Evolutionary conservation across 441 rosid species (phyloP).

Genomic region (Eruca vesicaria): DNA sequence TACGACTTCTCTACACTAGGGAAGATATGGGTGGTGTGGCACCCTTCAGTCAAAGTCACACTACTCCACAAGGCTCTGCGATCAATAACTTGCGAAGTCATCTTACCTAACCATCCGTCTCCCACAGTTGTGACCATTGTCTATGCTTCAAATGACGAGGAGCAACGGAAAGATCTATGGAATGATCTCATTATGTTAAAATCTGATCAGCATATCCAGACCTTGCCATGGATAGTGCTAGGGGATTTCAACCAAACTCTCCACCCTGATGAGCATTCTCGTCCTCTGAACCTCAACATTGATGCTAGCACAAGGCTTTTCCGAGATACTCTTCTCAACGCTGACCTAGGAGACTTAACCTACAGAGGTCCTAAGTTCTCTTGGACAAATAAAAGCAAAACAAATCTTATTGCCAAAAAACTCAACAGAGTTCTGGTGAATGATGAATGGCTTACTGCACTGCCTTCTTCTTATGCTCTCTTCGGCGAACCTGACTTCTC

Average conservation of each 20-base stretch:
- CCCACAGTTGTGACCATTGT: background rate
- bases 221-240: background rate
- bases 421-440: background rate
- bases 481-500: background rate
- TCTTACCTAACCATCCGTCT: background rate
- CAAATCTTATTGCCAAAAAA: background rate
- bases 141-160: background rate
- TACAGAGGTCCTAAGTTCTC: background rate
- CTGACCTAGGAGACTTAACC: background rate
- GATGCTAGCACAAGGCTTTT: background rate
- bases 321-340: background rate
- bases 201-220: no score
- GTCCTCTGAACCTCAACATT: background rate
- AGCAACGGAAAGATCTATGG: no score
- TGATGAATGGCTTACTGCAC: background rate
- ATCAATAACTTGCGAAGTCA: no score
- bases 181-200: no score
- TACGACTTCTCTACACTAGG: no score
- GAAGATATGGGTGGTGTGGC: no score
- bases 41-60: no score
- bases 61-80: no score
- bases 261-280: background rate
- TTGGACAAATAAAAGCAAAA: background rate
- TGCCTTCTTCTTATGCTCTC: background rate
- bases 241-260: background rate